Percentiles rank a stretch among this genome's conserved stretches.
These are phyloP conservation scores for Samsoniella hepiali DNA, from an alignment of 2,329 filamentous ascomycete genomes.

Conservation along the genomic window DNA sequence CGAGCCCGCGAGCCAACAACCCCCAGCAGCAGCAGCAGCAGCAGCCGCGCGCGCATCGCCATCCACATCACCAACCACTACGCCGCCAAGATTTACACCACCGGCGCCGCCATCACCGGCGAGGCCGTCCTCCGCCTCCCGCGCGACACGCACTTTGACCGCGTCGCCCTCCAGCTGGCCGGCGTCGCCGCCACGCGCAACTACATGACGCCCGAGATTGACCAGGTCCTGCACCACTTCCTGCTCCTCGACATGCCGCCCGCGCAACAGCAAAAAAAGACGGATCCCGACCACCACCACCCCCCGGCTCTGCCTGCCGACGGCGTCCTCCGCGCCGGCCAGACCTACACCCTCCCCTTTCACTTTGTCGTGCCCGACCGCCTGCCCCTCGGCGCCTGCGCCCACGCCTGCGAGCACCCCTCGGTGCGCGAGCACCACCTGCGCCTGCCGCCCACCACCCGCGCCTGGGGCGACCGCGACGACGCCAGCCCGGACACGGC, in stretches of 20 bases:
- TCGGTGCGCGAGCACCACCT: constrained; percentile 12
- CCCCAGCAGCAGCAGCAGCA: no score
- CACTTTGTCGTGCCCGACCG: constrained; percentile 7
- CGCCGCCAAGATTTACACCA: constrained; percentile 3
- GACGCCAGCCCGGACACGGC: constrained; percentile 10
- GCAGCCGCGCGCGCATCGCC: not conserved
- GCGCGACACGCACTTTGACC: constrained; percentile 4
- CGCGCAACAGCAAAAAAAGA: no score
- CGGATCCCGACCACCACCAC: no score
- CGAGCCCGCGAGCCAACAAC: not conserved
- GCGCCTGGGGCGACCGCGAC: constrained; percentile 9
- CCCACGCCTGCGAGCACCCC: not conserved
- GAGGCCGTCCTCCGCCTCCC: not conserved
- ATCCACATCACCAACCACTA: constrained; percentile 16
- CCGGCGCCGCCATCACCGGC: constrained; percentile 3
- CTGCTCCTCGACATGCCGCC: constrained; percentile 12
- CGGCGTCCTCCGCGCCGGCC: constrained; percentile 3
- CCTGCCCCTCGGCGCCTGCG: constrained; percentile 9
- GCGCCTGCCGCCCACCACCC: constrained; percentile 1
- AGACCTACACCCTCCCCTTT: constrained; percentile 4
- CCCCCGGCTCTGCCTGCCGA: not conserved
- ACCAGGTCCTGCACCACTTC: constrained; percentile 10
- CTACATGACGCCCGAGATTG: constrained; percentile 15
- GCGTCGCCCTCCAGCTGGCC: constrained; percentile 9
- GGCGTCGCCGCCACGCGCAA: constrained; percentile 9